Base-by-base conservation (phyloP, 2,329 filamentous ascomycete genomes). In the Rugonectria rugulosa region DNA sequence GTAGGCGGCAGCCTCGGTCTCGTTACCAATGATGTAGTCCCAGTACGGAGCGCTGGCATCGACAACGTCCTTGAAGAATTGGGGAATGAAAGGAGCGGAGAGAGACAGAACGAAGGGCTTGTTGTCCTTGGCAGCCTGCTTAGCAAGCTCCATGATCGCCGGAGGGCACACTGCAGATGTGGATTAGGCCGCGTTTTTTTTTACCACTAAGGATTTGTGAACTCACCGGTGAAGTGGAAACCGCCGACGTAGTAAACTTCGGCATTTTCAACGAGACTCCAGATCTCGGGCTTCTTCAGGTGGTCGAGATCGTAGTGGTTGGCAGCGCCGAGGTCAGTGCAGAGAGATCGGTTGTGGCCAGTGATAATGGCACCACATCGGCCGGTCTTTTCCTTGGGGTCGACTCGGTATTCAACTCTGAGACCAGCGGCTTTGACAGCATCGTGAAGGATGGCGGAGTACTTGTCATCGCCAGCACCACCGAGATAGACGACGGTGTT, bases 251-350 rank as follows among this genome's bases (percentile, higher is more conserved):
- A 99, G 83, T 88, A 97, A 69, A 90, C 83, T 72, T 93, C 85
- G 53, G 94, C 93, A 68, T 89, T 87, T 85, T 98, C 87, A 57
- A 95, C 95, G 46, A 97, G 83, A 65, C 86, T 84, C 95, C 95
- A 99, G 77, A 98, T 89, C 77, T 94, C 87, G 49, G 91, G 89
- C 74, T 87, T 86, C 86, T 96, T 92, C 75, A 99, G 80, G 77
- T 99, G 95, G 62, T 95, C 92, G 47, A 97, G 75, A 78, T 94
- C 94, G 81, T 99, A 99, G 81, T 92, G 90, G 82, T 99, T 99
- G 67, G 95, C 95, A 60, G 95, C 95, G 60, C 89, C 95, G 54
- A 99, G 89, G 72, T 98, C 92, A 60, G 95, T 99, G 82, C 89
- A 91, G 82, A 99, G 88, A 74, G 88, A 92, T 70, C 95, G 88